Evolutionary conservation across 2,329 filamentous ascomycete genomes (phyloP), one percentile per base, ranked within the genome.

Genomic region (Thielaviopsis punctulata): DNA sequence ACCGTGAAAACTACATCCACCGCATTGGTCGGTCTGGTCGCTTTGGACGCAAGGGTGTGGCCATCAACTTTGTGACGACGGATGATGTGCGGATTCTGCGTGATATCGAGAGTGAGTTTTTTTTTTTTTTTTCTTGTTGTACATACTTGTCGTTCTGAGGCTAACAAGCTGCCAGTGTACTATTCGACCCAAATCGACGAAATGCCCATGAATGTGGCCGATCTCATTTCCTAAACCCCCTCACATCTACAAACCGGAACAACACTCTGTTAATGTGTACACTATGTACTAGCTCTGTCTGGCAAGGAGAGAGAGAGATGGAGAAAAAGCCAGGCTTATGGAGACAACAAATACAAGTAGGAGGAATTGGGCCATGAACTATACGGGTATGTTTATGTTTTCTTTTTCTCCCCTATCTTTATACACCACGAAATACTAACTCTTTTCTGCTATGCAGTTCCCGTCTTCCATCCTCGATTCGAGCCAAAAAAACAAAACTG

Each of bases 1-100:
- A 98, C 69, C 88, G 92, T 76, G 92, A 98, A 71, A 98, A 98
- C 73, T 98, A 98, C 69, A 96, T 98, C 68, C 92, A 98, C 73
- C 84, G 92, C 61, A 98, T 98, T 62, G 92, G 92, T 65, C 82
- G 92, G 65, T 92, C 86, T 65, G 92, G 92, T 60, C 80, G 92
- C 60, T 98, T 98, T 62, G 92, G 92, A 62, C 80, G 92, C 62
- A 98, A 98, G 74, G 92, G 92, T 76, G 92, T 98, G 59, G 92
- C 92, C 36, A 98, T 98, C 76, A 98, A 98, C 73, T 98, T 98
- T 64, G 92, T 98, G 59, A 98, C 92, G 2, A 93, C 86, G 63
- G 92, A 98, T 62, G 92, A 98, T 65, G 92, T 98, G 55, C 84
- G 92, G 65, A 98, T 98, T 64, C 76, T 98, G 62, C 81, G 92